A percentile compares a stretch with the other conserved stretches of the same genome.
Evolutionary conservation across 2,329 filamentous ascomycete genomes (phyloP).

Genomic region (Botryotinia convoluta): DNA sequence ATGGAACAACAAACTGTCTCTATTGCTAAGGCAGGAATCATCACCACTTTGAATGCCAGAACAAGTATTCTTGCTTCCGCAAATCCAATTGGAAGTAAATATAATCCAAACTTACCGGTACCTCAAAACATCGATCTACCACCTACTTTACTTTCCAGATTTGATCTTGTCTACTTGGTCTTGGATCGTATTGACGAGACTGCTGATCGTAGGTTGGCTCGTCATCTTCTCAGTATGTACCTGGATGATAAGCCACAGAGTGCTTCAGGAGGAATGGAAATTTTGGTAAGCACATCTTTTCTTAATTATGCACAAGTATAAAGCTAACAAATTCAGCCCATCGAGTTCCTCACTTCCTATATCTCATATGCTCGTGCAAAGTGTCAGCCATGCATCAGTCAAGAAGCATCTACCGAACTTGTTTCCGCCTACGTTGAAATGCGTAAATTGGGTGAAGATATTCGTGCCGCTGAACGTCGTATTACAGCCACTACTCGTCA

Average conservation of each 20-base stretch:
- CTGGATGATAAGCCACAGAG: conserved; percentile 91
- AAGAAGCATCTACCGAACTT: conserved; percentile 77
- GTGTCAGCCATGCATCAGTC: conserved; percentile 78
- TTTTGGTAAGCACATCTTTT: conserved; percentile 61
- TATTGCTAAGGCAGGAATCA: conserved; percentile 75
- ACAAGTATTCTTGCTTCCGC: conserved; percentile 95
- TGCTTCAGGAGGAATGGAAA: conserved; percentile 68
- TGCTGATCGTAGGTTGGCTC: conserved; percentile 80
- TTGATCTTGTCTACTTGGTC: conserved; percentile 95
- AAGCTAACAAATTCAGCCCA: conserved; percentile 53
- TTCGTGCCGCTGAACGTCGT: conserved; percentile 84
- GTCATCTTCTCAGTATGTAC: conserved; percentile 94
- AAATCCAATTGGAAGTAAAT: conserved; percentile 96
- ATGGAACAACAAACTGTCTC: conserved; percentile 81
- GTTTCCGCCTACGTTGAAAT: conserved; percentile 88
- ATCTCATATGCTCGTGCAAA: conserved; percentile 92
- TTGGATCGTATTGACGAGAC: conserved; percentile 92
- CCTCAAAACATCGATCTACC: conserved; percentile 98
- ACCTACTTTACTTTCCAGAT: conserved; percentile 89
- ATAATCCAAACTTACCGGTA: conserved; percentile 92
- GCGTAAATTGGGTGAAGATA: conserved; percentile 86
- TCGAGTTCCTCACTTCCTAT: conserved; percentile 94
- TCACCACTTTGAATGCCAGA: conserved; percentile 87
- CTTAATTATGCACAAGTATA: conserved; percentile 10
- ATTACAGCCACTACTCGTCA: conserved; percentile 98